These are phyloP conservation scores for Margaritispora aquatica DNA, from an alignment of 495 filamentous ascomycete genomes.

Conservation along the genomic window DNA sequence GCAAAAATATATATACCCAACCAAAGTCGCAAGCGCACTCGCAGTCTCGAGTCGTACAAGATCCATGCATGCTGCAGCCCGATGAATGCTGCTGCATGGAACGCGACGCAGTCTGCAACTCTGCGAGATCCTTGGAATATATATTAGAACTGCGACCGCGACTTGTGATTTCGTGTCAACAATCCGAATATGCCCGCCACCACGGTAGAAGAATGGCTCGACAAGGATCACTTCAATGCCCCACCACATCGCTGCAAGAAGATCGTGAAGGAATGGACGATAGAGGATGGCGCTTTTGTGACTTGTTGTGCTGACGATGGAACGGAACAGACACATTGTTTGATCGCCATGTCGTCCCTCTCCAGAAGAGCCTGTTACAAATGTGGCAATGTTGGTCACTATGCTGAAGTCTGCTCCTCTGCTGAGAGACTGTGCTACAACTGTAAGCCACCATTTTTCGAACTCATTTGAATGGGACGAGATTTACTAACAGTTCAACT, in stretches of 20 bases:
- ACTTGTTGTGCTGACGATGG: constrained; percentile 33
- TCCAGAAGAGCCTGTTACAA: constrained; percentile 99
- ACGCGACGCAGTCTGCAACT: constrained; percentile 8
- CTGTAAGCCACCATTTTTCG: constrained; percentile 53
- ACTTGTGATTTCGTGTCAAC: constrained; percentile 1
- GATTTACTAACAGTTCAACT: constrained; percentile 15
- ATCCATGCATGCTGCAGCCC: constrained; percentile 28
- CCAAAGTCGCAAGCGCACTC: background rate
- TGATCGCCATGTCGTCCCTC: constrained; percentile 72
- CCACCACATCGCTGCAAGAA: constrained; percentile 31
- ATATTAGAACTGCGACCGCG: constrained; percentile 2
- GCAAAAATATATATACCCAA: background rate
- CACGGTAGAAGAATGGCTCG: constrained; percentile 26
- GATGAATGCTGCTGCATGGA: constrained; percentile 24
- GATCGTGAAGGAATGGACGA: constrained; percentile 27
- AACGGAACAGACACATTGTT: constrained; percentile 31
- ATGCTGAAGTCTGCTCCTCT: constrained; percentile 95
- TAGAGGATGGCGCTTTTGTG: constrained; percentile 27
- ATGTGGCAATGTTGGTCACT: constrained; percentile 99
- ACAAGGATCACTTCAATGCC: constrained; percentile 13
- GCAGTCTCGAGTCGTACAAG: constrained; percentile 19
- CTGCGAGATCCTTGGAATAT: constrained; percentile 11
- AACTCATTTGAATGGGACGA: background rate
- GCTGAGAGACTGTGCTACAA: constrained; percentile 99
- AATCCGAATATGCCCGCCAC: constrained; percentile 23